Base-by-base conservation (phyloP, 2,329 filamentous ascomycete species). In the Aspergillaceae sp. region DNA sequence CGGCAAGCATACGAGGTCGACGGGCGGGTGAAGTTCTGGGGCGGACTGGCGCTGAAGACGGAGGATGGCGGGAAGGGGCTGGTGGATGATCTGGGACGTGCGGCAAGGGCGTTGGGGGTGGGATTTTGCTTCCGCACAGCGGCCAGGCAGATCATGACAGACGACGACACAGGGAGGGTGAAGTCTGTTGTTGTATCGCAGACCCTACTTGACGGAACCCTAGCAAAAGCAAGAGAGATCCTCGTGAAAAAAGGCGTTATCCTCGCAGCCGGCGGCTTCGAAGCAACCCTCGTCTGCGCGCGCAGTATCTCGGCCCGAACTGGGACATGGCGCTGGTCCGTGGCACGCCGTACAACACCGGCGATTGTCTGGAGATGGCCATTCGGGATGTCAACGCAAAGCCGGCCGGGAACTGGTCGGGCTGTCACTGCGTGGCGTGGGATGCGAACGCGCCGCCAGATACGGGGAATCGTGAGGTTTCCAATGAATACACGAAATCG, bases 401-500 rank as follows among this genome's bases (percentile, higher is more conserved):
- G 48, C 63, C 69, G 10, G 71, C 67, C 0, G 82, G 82, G 0
- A 73, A 84, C 55, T 83, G 77, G 72, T 78, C 77, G 0, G 81
- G 82, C 0, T 85, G 82, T 53, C 82, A 85, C 56, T 76, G 77
- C 1, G 76, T 78, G 0, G 75, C 75, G 4, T 85, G 82, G 82
- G 82, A 86, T 55, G 79, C 78, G 1, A 75, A 83, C 55, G 75
- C 81, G 0, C 71, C 75, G 0, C 59, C 72, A 0, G 58, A 78
- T 49, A 65, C 66, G 0, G 82, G 82, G 3, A 76, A 84, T 52
- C 71, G 78, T 2, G 64, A 64, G n/a, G 63, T 78, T 2, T 80
- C 81, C 3, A 85, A 86, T 54, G 75, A 84, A 58, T 83, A 76
- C 56, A 86, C 82, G 5, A 86, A 86, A 56, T 82, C 77, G 0